Base-by-base conservation (phyloP, 2,329 filamentous ascomycete species). In the Exserohilum turcica region DNA sequence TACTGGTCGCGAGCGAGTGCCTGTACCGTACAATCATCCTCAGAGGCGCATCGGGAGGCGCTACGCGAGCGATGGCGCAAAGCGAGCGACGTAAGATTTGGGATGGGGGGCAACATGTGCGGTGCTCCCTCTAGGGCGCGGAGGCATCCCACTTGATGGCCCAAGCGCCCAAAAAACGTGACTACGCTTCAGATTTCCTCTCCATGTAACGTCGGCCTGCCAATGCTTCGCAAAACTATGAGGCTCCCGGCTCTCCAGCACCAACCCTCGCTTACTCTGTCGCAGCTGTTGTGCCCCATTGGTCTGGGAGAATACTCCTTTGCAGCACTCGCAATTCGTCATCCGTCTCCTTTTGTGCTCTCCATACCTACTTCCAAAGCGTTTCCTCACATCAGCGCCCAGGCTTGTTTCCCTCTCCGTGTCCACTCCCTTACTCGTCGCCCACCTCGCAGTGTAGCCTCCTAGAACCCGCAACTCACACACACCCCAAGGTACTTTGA, bases 11-110 rank as follows among this genome's bases (percentile, higher is more conserved):
- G 63, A 72, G 58, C 60, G 71, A 59, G 54, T 69, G 67, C 66
- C 68, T 65, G 61, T 73, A 70, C 59, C 72, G 66, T 62, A 75
- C 70, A 74, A 74, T 75, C 72, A 75, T 75, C 62, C 66, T 74
- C 63, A 63, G 65, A 59, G 59, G 54, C 55, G 60, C 71, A 74
- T 74, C 56, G 62, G 55, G 56, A 48, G 63, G 58, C 42, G 49
- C 38, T 42, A 44, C 52, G 53, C 45, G 49, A 38, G 52, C 39
- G 59, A 59, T 59, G 64, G 63, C 57, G 61, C 53, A 50, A 54
- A 43, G 59, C 52, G 46, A 59, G 56, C 51, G 56, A 52, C 51
- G 55, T 46, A 35, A 51, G 52, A 51, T 59, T 50, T 42, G 35
- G 53, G 43, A 61, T 43, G 44, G 36, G 50, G 47, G 64, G 49